Evolutionary conservation across 148 eudicot species (phyloP).

Genomic region (Spergularia marina): DNA sequence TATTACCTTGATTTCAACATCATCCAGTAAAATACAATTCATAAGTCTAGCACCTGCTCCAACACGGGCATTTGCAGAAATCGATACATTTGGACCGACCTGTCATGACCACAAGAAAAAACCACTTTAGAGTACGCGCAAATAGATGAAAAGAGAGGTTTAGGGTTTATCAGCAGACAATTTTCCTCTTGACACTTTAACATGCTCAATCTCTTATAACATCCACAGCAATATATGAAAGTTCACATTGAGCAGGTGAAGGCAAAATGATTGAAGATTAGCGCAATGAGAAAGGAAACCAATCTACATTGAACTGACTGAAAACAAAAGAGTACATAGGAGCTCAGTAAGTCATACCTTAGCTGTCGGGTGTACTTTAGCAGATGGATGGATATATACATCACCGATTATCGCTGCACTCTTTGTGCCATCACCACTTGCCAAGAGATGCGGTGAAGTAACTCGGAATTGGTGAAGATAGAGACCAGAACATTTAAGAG

Average conservation of each 20-base stretch:
- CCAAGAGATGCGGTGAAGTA: constrained; percentile 51
- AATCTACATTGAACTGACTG: background rate
- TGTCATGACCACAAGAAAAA: constrained; percentile 25
- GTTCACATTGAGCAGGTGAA: too few relatives aligned
- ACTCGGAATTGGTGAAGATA: constrained; percentile 59
- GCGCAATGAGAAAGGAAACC: too few relatives aligned
- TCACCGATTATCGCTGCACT: constrained; percentile 54
- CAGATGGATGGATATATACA: constrained; percentile 65
- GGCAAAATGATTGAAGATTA: too few relatives aligned
- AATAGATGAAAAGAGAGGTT: background rate
- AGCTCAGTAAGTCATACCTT: constrained; percentile 35
- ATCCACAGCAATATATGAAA: too few relatives aligned
- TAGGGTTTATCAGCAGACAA: background rate
- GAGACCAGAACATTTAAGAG: constrained; percentile 61
- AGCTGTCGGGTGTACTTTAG: constrained; percentile 58
- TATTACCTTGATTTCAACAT: constrained; percentile 63
- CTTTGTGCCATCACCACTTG: constrained; percentile 64
- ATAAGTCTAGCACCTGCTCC: constrained; percentile 70
- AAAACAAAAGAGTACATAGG: background rate
- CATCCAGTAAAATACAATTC: constrained; percentile 63
- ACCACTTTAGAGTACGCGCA: background rate
- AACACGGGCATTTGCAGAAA: constrained; percentile 69
- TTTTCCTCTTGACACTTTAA: too few relatives aligned
- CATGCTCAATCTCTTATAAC: too few relatives aligned
- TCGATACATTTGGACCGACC: constrained; percentile 76